Evolutionary conservation across 2,329 filamentous ascomycete genomes (phyloP), one percentile per base, ranked within the genome.

Genomic region (Fusarium poae): DNA sequence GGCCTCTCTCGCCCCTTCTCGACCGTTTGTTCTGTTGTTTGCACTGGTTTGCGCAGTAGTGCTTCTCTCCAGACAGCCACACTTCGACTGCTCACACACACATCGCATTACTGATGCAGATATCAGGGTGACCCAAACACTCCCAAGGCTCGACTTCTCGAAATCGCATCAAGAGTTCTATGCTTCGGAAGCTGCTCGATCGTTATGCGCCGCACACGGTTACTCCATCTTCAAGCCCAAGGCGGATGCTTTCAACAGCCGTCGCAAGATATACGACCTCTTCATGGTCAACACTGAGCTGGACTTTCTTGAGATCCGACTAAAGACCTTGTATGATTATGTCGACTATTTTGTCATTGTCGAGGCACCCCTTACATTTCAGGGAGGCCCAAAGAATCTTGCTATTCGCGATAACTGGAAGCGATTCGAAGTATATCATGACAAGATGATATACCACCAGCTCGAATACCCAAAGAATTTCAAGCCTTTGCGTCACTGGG

Each of bases 331-430:
- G 18, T 84, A 85, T 58, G 76, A 84, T 39, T 78, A 84, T 42
- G 87, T 91, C 62, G 88, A 91, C 78, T 89, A 89, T 77, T 91
- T 89, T 70, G 81, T 91, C 71, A 82, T 91, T 34, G 82, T 90
- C 51, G 89, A 91, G 78, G 83, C 85, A 1, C 75, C 79, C 20
- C 82, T 79, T 50, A 89, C 88, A 2, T 90, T 90, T 68, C 88
- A 88, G 18, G 84, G 84, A 35, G 78, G 78, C 2, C 77, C 81
- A 11, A 91, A 91, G 77, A 82, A 85, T 2, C 79, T 90, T 15
- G 75, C 81, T 35, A 80, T 89, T 59, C 78, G 80, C 15, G 80
- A 86, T 15, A 86, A 86, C 75, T 84, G 86, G 81, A 75, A 79
- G 25, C 77, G 77, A 9, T 88, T 90, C 71, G 71, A 76, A 15